These are phyloP conservation scores for Vaccinium macrocarpon DNA, from an alignment of 148 eudicot species.

Conservation along the genomic window DNA sequence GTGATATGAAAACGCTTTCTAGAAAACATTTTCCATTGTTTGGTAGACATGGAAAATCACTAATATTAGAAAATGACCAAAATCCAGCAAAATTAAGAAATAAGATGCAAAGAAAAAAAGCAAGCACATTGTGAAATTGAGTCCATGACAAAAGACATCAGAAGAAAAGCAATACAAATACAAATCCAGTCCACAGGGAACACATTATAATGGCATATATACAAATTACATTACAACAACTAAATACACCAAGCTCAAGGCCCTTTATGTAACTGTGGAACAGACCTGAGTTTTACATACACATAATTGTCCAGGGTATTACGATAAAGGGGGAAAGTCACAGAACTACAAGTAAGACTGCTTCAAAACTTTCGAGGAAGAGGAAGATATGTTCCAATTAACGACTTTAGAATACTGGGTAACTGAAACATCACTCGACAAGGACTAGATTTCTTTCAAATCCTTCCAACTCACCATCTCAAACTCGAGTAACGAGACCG, in stretches of 20 bases:
- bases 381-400: conserved; percentile 12
- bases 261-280: neutral
- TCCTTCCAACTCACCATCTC: neutral
- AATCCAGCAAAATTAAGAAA: too few species aligned
- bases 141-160: neutral
- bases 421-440: neutral
- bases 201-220: neutral
- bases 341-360: conserved; percentile 1
- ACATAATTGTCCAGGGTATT: neutral
- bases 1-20: too few species aligned
- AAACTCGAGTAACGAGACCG: neutral
- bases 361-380: conserved; percentile 15
- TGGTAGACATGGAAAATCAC: too few species aligned
- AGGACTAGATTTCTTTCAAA: neutral
- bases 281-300: neutral
- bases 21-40: too few species aligned
- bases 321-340: neutral
- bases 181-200: neutral
- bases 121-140: neutral
- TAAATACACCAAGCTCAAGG: neutral
- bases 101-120: neutral
- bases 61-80: too few species aligned
- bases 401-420: neutral
- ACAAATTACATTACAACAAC: conserved; percentile 6
- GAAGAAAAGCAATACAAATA: neutral